Evolutionary conservation across 2,329 filamentous ascomycete genomes (phyloP).

Genomic region (Cercospora beticola): DNA sequence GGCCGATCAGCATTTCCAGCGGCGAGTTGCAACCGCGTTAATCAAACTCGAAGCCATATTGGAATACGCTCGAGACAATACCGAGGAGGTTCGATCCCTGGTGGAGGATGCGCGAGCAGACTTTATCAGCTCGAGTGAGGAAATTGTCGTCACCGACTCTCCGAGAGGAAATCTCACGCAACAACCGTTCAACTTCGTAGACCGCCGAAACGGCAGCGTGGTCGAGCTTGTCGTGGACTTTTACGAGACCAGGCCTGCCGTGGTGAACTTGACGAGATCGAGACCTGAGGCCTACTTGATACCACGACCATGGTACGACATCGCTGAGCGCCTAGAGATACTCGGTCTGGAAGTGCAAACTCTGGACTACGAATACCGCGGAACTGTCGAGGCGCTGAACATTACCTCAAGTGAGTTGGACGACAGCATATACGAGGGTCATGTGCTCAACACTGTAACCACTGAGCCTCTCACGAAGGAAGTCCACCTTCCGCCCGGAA

Average conservation of each 20-base stretch:
- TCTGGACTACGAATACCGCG: slow-evolving; percentile 33
- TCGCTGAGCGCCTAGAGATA: slow-evolving; percentile 36
- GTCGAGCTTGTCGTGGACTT: slow-evolving; percentile 39
- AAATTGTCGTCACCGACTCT: slow-evolving; percentile 39
- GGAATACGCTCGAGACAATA: slow-evolving; percentile 37
- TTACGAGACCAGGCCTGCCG: slow-evolving; percentile 35
- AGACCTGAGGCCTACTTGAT: slow-evolving; percentile 41
- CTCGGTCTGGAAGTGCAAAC: slow-evolving; percentile 39
- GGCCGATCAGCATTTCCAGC: slow-evolving; percentile 38
- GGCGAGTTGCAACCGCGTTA: slow-evolving; percentile 36
- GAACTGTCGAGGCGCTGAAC: slow-evolving; percentile 38
- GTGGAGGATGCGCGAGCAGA: slow-evolving; percentile 35
- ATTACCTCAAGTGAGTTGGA: slow-evolving; percentile 36
- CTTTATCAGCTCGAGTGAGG: slow-evolving; percentile 32
- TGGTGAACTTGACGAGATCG: slow-evolving; percentile 38
- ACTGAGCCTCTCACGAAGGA: slow-evolving; percentile 32
- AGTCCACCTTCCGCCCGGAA: slow-evolving; percentile 36
- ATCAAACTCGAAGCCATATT: slow-evolving; percentile 39
- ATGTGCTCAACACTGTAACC: slow-evolving; percentile 37
- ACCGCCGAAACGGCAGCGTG: slow-evolving; percentile 36
- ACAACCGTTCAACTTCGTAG: slow-evolving; percentile 39
- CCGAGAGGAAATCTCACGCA: slow-evolving; percentile 29
- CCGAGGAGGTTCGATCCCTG: slow-evolving; percentile 31
- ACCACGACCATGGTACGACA: slow-evolving; percentile 38
- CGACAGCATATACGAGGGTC: slow-evolving; percentile 38